Base-by-base conservation (phyloP, 78 protist species). In the Blattamonas nauphoetae region DNA sequence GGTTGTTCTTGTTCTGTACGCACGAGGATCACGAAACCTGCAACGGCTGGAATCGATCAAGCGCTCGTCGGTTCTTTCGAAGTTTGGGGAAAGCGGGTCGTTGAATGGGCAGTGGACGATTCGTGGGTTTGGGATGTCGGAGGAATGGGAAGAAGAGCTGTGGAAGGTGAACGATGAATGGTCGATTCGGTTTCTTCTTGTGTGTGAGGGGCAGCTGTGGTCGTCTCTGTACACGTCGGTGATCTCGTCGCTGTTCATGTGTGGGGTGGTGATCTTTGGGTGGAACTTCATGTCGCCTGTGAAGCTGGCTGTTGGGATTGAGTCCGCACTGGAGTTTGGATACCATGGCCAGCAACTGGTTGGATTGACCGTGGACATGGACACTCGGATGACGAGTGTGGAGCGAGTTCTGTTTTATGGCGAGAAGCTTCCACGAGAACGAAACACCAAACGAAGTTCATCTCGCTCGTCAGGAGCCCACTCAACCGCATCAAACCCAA, bases 11-110 rank as follows among this genome's bases (percentile, higher is more conserved):
- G 71, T 55, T 55, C 71, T 55, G 71, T 55, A 55, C 71, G 71
- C 38, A 21, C 71, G 71, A 21, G 71, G 38, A 55, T 11, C 71
- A 55, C 71, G 71, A 11, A 55, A 55, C 71, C 71, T 80, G 82
- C 41, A 80, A 11, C 41, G 84, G 45, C 33, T 80, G 84, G 84
- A 80, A 11, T 80, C 84, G 82, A 80, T 80, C 11, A 21, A 21
- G 82, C 41, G 84, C 41, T 80, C 84, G 82, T 6, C 84, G 11
- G 45, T 80, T 11, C 71, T 55, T 11, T 29, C 71, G 71, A 11
- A 29, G 71, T 29, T 11, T 21, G 71, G 21, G 71, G 71, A 29
- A 11, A 29, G 71, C 71, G 21, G 71, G 38, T 11, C 21, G 71
- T 29, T 11, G 38, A 55, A 29, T 55, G 71, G 71, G 71, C 71